Percentiles rank a stretch among this genome's conserved stretches.
phyloP scores from a whole-genome alignment of 2,329 filamentous ascomycete species.

The Chrysoporthe deuterocubensis region DNA sequence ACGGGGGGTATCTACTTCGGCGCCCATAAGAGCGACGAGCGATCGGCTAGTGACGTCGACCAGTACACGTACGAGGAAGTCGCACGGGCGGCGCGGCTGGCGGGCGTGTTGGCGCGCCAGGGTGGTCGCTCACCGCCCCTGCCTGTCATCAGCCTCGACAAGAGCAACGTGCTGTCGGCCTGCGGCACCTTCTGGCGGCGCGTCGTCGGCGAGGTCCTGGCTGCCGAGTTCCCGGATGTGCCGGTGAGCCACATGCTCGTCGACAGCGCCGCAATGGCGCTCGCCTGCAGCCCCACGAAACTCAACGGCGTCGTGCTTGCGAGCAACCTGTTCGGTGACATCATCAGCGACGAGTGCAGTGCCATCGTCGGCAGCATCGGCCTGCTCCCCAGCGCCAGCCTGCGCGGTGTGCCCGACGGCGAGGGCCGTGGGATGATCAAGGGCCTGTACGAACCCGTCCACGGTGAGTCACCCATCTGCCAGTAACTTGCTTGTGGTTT shows the following conservation, averaged over 20 bases:
- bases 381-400: slow-evolving; percentile 22
- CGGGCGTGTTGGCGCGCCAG: slow-evolving; percentile 45
- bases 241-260: slow-evolving; percentile 50
- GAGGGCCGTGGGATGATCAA: slow-evolving; percentile 15
- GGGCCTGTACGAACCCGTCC: slow-evolving; percentile 15
- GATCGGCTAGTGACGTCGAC: slow-evolving; percentile 52
- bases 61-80: slow-evolving; percentile 49
- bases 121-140: slow-evolving; percentile 38
- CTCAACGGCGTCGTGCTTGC: slow-evolving; percentile 50
- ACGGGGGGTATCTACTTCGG: slow-evolving; percentile 56
- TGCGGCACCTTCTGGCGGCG: slow-evolving; percentile 53
- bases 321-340: slow-evolving; percentile 20
- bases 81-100: slow-evolving; percentile 51
- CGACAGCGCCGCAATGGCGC: slow-evolving; percentile 52
- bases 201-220: slow-evolving; percentile 46
- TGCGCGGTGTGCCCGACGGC: slow-evolving; percentile 13
- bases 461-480: slow-evolving; percentile 18
- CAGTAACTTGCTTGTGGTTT: too few species aligned
- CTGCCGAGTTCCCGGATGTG: slow-evolving; percentile 47
- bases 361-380: slow-evolving; percentile 22
- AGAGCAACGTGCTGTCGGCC: slow-evolving; percentile 55
- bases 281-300: slow-evolving; percentile 48
- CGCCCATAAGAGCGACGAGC: slow-evolving; percentile 33
- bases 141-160: slow-evolving; percentile 51
- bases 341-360: slow-evolving; percentile 19